Base-by-base conservation (phyloP, 2,329 filamentous ascomycete genomes). In the Zymoseptoria crescenta region DNA sequence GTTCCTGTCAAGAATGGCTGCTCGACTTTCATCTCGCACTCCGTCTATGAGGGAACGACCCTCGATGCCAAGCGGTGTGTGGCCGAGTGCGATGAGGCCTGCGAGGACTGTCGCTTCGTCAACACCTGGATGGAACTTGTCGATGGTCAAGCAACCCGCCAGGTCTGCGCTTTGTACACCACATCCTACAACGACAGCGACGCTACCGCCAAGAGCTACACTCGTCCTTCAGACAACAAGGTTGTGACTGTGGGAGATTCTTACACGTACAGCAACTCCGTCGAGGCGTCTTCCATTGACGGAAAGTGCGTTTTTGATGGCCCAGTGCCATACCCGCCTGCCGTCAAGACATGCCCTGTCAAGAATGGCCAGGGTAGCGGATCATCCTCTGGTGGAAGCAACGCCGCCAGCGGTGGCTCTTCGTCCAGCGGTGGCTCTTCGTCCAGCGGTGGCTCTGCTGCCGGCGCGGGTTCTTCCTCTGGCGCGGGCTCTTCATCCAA, bases 141-240 rank as follows among this genome's bases (percentile, higher is more conserved):
- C 67, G 75, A 77, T 60, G 72, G 72, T 13, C 56, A 59, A 29
- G 66, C 73, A 1, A 59, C 71, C 28, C 74, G 74, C n/a, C 72
- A 72, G 10, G 72, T 74, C 60, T 77, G 75, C 63, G 64, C 70
- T 29, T 58, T 77, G 52, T 77, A 75, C 66, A 61, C 63, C 35
- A 55, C 59, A 29, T 45, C 56, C 9, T 69, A 67, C 67, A 54
- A 53, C 24, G 54, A 54, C 27, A 58, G 48, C 16, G 67, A 66
- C 49, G 63, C 64, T 10, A 66, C 60, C 54, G 68, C 68, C 55
- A 58, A 35, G 21, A 60, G 62, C 35, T 51, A 58, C 59, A 61
- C 51, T 24, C 35, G 35, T 45, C 16, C 35, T 45, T 45, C 35
- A 4, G 35, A 45, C 13, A 45, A n/a, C 13, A n/a, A 13, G 35